phyloP scores from a whole-genome alignment of 805 yeast species.

The Starmerella sp. region DNA sequence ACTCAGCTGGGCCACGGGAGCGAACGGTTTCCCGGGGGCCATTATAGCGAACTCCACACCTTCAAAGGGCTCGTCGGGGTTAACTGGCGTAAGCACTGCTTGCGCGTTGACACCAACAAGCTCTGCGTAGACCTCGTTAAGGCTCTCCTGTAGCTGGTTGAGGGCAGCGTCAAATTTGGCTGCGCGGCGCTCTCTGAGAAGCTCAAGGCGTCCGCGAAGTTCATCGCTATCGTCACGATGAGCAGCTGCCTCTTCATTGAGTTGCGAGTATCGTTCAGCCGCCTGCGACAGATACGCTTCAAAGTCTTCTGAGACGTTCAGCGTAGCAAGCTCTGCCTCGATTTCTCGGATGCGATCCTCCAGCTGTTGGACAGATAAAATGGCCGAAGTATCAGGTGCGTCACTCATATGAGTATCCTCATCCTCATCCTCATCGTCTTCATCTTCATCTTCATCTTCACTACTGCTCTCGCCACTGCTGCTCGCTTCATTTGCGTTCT shows the following conservation, averaged over 20 bases:
- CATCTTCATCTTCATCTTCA: not conserved
- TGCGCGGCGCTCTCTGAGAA: slow-evolving; percentile 48
- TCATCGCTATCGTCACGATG: slow-evolving; percentile 9
- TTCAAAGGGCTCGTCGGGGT: slow-evolving; percentile 80
- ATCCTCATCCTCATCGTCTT: not conserved
- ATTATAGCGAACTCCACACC: slow-evolving; percentile 88
- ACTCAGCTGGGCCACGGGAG: slow-evolving; percentile 82
- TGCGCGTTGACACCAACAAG: slow-evolving; percentile 60
- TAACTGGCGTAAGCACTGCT: slow-evolving; percentile 75
- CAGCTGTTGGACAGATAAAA: not conserved
- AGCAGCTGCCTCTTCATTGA: slow-evolving; percentile 7
- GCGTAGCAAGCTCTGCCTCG: not conserved
- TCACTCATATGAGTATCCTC: not conserved
- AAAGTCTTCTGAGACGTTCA: slow-evolving; percentile 1
- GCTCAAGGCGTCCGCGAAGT: slow-evolving; percentile 35
- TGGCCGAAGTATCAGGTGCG: not conserved
- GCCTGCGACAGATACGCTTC: not conserved
- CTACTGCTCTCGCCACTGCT: not conserved
- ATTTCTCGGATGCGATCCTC: slow-evolving; percentile 3
- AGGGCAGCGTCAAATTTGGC: slow-evolving; percentile 60
- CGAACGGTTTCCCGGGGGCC: slow-evolving; percentile 90
- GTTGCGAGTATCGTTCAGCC: slow-evolving; percentile 1
- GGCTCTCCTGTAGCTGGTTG: slow-evolving; percentile 57
- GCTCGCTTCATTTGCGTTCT: not conserved
- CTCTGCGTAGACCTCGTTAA: slow-evolving; percentile 74